Percentiles rank a stretch among this genome's conserved stretches.
Conservation (phyloP, 306 rosid species). For the Erythrophleum fordii region DNA sequence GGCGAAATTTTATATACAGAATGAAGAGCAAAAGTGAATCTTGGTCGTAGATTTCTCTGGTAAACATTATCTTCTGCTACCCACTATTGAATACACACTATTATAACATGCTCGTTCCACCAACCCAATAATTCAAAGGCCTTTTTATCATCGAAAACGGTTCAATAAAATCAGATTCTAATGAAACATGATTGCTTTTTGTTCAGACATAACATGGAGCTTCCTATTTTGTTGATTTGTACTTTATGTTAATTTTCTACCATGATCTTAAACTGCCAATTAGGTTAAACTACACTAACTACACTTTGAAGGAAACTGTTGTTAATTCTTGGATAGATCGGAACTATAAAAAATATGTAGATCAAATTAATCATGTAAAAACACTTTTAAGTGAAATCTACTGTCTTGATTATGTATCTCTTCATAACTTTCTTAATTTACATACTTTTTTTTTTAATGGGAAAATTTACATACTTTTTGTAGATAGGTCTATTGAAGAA, state of each 20-base stretch:
- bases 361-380: neutral
- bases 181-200: neutral
- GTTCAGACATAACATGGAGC: neutral
- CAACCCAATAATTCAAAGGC: slow-evolving; percentile 36
- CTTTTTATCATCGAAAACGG: neutral
- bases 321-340: neutral
- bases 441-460: too few species aligned
- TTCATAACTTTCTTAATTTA: neutral
- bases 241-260: neutral
- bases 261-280: too few species aligned
- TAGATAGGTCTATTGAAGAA: neutral
- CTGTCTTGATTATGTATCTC: neutral
- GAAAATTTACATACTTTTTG: too few species aligned
- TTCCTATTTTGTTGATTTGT: neutral
- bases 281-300: neutral
- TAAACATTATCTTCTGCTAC: slow-evolving; percentile 66
- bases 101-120: slow-evolving; percentile 32
- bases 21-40: slow-evolving; percentile 39
- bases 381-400: neutral
- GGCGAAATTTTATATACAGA: slow-evolving; percentile 16
- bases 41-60: slow-evolving; percentile 39
- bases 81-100: slow-evolving; percentile 57
- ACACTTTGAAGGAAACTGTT: neutral
- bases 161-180: slow-evolving; percentile 29
- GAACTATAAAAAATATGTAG: neutral